A percentile compares a stretch with the other conserved stretches of the same genome.
These are phyloP conservation scores for Talaromyces verruculosus DNA, from an alignment of 2,329 filamentous ascomycete species.

Conservation along the genomic window DNA sequence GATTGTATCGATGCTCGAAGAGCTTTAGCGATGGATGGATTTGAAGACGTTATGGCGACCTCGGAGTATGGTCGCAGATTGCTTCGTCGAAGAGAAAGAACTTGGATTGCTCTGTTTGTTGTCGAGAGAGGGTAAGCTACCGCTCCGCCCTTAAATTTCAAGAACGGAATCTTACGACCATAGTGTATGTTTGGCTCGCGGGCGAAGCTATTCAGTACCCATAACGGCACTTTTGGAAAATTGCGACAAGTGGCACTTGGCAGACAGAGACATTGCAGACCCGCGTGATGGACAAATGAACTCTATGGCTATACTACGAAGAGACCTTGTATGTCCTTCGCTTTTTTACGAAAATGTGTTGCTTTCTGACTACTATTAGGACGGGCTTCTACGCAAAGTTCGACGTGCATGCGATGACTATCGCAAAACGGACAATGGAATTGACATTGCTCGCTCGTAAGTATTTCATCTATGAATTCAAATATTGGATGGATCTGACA, in stretches of 20 bases:
- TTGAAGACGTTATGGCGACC: slow-evolving; percentile 60
- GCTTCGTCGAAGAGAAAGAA: slow-evolving; percentile 64
- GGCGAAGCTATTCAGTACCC: slow-evolving; percentile 67
- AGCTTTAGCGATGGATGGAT: slow-evolving; percentile 67
- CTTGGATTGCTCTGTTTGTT: slow-evolving; percentile 71
- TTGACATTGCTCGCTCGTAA: slow-evolving; percentile 36
- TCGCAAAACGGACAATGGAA: slow-evolving; percentile 33
- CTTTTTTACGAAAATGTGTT: slow-evolving; percentile 24
- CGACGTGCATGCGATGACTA: slow-evolving; percentile 41
- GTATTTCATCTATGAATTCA: slow-evolving; percentile 17
- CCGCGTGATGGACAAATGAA: slow-evolving; percentile 69
- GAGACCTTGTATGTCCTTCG: slow-evolving; percentile 58
- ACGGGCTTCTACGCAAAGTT: slow-evolving; percentile 35
- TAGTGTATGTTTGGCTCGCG: slow-evolving; percentile 67
- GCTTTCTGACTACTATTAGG: slow-evolving; percentile 26
- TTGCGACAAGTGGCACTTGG: slow-evolving; percentile 67
- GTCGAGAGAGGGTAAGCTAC: slow-evolving; percentile 61
- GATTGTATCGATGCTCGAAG: slow-evolving; percentile 68
- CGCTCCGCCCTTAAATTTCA: too few relatives aligned
- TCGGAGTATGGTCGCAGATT: slow-evolving; percentile 63
- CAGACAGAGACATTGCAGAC: slow-evolving; percentile 58
- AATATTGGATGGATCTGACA: slow-evolving; percentile 18
- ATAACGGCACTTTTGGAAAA: slow-evolving; percentile 64
- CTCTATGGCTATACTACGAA: slow-evolving; percentile 67
- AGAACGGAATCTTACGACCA: background rate